Base-by-base conservation (phyloP, 441 rosid genomes). In the Gossypium armourianum region DNA sequence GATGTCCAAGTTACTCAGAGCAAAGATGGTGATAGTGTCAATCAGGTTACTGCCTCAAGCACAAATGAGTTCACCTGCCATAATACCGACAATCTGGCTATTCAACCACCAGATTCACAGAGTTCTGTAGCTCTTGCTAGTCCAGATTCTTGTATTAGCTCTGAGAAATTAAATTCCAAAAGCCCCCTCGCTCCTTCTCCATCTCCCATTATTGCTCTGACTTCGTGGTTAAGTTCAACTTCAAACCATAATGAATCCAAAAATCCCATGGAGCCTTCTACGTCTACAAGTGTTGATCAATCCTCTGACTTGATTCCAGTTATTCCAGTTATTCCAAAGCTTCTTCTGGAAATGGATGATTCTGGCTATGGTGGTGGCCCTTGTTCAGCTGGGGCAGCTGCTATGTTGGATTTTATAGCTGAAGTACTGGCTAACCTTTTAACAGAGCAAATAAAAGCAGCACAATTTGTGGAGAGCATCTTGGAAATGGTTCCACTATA, bases 331-430 rank as follows among this genome's bases (percentile, higher is more conserved):
- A 84, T 75, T 67, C 76, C 90, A 60, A 85, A 81, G 68, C 74
- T 87, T 69, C 90, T 90, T 8, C 82, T 87, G 68, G 89, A 88
- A 79, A 77, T 83, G 72, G 93, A 90, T 81, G 92, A 90, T 76
- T 82, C 83, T 72, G 89, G 96, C 47, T 96, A 84, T 69, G 92
- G 92, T n/a, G 92, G 96, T 45, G 93, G 92, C 69, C 92, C 96
- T 59, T 88, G 96, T 79, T 87, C 91, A 72, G 93, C 93, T 15
- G 96, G 89, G 70, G 92, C 96, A 57, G 85, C 89, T 74, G 92
- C 92, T 53, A 76, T 86, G 71, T 78, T 90, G 73, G 96, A 90
- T 82, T 90, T 90, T 74, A 69, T 87, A 80, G 96, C 90, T 17
- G 96, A 90, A 82, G 89, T 88, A 79, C 88, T 90, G 62, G 87